Evolutionary conservation across 257 asterid species (phyloP), one percentile per base, ranked within the genome.

Genomic region (Ilex aquifolium): DNA sequence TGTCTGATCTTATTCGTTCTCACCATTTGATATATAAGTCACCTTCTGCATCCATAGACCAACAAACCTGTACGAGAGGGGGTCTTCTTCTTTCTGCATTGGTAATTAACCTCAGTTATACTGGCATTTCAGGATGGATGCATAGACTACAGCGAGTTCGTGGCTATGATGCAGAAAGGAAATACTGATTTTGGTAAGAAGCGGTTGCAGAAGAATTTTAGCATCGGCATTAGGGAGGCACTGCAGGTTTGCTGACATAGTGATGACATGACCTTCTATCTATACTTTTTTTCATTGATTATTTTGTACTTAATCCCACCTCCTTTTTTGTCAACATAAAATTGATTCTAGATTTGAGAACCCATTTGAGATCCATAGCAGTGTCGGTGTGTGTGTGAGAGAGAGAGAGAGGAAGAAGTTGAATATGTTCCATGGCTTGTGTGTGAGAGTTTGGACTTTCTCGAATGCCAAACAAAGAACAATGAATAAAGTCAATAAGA

Each of bases 111-210:
- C 7, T 8, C 0, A 31, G 4, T 27, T 57, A 9, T 9, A 29
- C 32, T 52, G 12, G 27, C 44, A 58, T 67, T 63, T 63, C 78
- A 80, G 85, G 85, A 77, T 66, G 85, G 83, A 0, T 74, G 66
- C 14, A 82, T 79, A 66, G 88, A 82, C 63, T 82, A 74, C 56
- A 71, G 62, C 13, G 88, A 82, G 72, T 82, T 82, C 52, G 88
- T 72, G 40, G 83, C 83, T 2, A 74, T 82, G 88, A 82, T 82
- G 88, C 80, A 72, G 39, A 76, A 57, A 68, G 84, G 79, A 32
- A 61, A 71, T 50, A 63, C 70, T 59, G 75, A 79, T 48, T 61
- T 76, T 52, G 79, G 81, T 36, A 74, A 70, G 74, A 81, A 72
- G 56, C 68, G 66, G 0, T 53, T 73, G 46, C 61, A 67, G 16